phyloP scores from a whole-genome alignment of 2,329 filamentous ascomycete species.

The Pseudocercospora musae region DNA sequence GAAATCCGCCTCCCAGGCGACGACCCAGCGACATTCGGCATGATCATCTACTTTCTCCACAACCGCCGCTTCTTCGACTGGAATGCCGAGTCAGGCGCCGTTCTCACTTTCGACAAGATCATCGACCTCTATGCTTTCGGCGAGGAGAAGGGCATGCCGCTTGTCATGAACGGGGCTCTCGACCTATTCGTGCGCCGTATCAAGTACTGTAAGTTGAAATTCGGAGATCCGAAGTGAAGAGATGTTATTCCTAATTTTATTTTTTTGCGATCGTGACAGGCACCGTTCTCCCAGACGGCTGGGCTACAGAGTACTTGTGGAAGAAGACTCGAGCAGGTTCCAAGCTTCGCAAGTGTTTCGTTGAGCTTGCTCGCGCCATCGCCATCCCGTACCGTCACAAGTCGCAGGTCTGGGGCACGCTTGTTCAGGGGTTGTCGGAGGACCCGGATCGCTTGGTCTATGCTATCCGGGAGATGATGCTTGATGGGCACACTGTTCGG shows the following conservation, averaged over 20 bases:
- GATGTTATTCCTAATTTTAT: not conserved
- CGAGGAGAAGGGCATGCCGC: conserved; percentile 10
- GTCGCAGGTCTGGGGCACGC: conserved; percentile 7
- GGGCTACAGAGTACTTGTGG: conserved; percentile 16
- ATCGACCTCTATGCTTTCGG: conserved; percentile 16
- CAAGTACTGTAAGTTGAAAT: not conserved
- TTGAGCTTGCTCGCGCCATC: conserved; percentile 16
- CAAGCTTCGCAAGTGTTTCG: conserved; percentile 9
- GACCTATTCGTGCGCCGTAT: conserved; percentile 15
- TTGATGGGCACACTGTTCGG: not conserved
- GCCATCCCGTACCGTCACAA: conserved; percentile 8
- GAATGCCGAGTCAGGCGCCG: not conserved
- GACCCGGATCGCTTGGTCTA: conserved; percentile 9
- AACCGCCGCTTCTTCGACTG: conserved; percentile 8
- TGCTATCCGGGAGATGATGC: not conserved
- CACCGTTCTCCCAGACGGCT: conserved; percentile 10
- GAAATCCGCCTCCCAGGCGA: conserved; percentile 15
- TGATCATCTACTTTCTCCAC: conserved; percentile 6
- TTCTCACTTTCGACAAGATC: conserved; percentile 15
- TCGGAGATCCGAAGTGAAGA: no score
- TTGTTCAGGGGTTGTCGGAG: conserved; percentile 7
- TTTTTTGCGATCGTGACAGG: not conserved
- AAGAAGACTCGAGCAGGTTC: conserved; percentile 3
- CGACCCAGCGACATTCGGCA: conserved; percentile 10
- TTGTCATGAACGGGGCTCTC: conserved; percentile 16